These are phyloP conservation scores for Colletotrichum caudatum DNA, from an alignment of 2,329 filamentous ascomycete genomes.

Conservation along the genomic window DNA sequence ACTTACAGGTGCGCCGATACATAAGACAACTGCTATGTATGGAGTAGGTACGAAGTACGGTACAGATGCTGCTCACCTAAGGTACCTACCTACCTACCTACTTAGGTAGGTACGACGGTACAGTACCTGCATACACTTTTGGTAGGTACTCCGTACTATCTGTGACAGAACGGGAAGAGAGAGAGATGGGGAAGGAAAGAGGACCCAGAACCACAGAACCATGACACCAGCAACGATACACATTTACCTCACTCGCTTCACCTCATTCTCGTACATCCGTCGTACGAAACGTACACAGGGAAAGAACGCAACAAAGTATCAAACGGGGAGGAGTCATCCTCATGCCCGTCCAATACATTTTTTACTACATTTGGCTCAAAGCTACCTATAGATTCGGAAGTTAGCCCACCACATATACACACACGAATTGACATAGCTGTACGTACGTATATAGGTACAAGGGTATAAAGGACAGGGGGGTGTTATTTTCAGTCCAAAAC, in stretches of 20 bases:
- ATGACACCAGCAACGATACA: not conserved
- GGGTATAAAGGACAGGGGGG: not conserved
- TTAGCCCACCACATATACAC: not conserved
- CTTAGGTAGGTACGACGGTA: not conserved
- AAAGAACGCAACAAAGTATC: not conserved
- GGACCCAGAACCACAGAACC: not conserved
- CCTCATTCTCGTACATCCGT: not conserved
- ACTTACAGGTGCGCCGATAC: too few relatives aligned
- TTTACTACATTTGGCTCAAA: not conserved
- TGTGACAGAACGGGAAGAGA: not conserved
- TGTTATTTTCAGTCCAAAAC: not conserved
- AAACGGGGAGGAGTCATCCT: not conserved
- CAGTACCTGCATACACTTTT: not conserved
- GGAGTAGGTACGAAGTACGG: too few relatives aligned
- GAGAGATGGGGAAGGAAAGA: not conserved
- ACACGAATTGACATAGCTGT: not conserved
- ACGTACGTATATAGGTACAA: too few relatives aligned
- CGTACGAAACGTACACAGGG: not conserved
- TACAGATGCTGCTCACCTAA: too few relatives aligned
- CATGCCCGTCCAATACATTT: not conserved
- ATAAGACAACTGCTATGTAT: too few relatives aligned
- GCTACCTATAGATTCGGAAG: not conserved
- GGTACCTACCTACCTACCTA: too few relatives aligned
- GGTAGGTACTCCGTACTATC: not conserved
- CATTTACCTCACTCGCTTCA: not conserved